Base-by-base conservation (phyloP, 2,329 filamentous ascomycete genomes). In the Exophiala spinifera region DNA sequence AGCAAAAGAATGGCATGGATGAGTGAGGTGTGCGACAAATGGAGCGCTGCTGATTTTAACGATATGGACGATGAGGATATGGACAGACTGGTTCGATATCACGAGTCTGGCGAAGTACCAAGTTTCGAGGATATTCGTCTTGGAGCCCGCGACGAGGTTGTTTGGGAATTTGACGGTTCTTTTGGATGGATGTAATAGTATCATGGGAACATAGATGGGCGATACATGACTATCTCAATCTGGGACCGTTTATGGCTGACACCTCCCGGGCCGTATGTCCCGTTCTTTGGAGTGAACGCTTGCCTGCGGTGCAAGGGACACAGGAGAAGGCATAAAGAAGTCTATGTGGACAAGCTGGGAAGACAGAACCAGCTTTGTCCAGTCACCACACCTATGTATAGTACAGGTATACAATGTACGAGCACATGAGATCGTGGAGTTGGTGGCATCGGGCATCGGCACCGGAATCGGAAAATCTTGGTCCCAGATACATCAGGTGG, bases 1-100 rank as follows among this genome's bases (percentile, higher is more conserved):
- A 76, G 65, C 14, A 53, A 46, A 49, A 54, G 62, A 25, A 64
- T 64, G 62, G 36, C 17, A 60, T 90, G 88, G 91, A 97, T 97
- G 88, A 90, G 85, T 45, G 86, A 83, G 61, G 89, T 97, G 33
- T 96, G 91, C 74, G 90, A 96, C 64, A 79, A 84, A 33, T 96
- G 92, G 78, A 85, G 80, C 49, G 83, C 95, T 69, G 86, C 95
- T 57, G 88, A 96, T 59, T 81, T 97, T 63, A 91, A 89, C 62
- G 81, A 82, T 31, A 84, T 97, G 79, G 83, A 82, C 17, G 88
- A 94, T 47, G 81, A 86, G 64, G 91, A 91, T 65, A 95, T 97
- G 88, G 84, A 88, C 51, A 81, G 79, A 51, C 75, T 97, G n/a
- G 74, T 97, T 34, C 76, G 78, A n/a, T 91, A 85, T 68, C 96